These are phyloP conservation scores for Penicilliopsis zonata DNA, from an alignment of 495 filamentous ascomycete genomes.

Conservation along the genomic window DNA sequence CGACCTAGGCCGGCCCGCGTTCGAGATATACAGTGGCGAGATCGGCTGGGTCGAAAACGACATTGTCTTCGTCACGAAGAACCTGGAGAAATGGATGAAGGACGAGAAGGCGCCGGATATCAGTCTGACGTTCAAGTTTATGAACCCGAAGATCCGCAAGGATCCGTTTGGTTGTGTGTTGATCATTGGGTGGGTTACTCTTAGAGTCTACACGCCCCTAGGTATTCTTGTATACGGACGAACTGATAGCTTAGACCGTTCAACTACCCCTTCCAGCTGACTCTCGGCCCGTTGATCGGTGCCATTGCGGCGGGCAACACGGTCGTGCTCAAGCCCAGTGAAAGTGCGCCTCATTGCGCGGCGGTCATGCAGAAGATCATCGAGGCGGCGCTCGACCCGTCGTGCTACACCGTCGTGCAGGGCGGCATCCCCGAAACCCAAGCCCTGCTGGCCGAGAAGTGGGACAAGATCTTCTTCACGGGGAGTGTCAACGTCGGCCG, in stretches of 20 bases:
- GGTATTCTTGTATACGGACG: neutral
- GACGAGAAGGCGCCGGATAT: conserved; percentile 69
- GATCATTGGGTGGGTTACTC: conserved; percentile 59
- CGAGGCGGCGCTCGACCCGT: conserved; percentile 59
- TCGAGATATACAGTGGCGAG: conserved; percentile 63
- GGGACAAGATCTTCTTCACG: conserved; percentile 98
- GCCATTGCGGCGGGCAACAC: conserved; percentile 90
- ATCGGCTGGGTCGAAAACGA: conserved; percentile 64
- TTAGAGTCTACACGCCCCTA: neutral
- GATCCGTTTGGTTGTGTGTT: conserved; percentile 77
- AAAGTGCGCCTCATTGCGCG: conserved; percentile 62
- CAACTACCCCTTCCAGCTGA: conserved; percentile 82
- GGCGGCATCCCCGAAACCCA: conserved; percentile 71
- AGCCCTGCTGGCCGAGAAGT: conserved; percentile 72
- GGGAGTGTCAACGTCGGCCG: conserved; percentile 64
- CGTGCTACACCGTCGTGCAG: conserved; percentile 69
- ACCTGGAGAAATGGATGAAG: conserved; percentile 69
- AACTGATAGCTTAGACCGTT: conserved; percentile 61
- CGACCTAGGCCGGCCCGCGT: conserved; percentile 62
- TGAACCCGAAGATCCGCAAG: conserved; percentile 71
- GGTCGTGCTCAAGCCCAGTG: conserved; percentile 79
- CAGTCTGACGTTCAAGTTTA: conserved; percentile 45
- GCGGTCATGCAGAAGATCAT: conserved; percentile 69
- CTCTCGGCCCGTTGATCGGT: conserved; percentile 67
- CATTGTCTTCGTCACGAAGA: conserved; percentile 59